Conservation (phyloP, 495 filamentous ascomycete species). For the Neurospora tetraspora region DNA sequence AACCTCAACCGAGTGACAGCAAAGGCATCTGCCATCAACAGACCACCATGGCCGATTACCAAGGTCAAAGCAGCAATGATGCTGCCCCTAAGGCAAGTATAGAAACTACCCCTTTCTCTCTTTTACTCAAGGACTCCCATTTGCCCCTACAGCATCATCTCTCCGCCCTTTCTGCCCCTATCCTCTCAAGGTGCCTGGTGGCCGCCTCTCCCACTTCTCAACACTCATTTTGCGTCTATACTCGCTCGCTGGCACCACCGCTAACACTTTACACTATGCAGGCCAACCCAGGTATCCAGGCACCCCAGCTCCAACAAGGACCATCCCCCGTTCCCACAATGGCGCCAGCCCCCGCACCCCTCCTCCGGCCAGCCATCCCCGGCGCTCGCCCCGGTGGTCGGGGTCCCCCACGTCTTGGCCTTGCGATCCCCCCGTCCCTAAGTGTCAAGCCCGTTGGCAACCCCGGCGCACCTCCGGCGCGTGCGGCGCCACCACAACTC, state of each 20-base stretch:
- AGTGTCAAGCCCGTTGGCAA: slow-evolving; percentile 59
- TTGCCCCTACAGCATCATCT: too few relatives aligned
- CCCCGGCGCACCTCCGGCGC: slow-evolving; percentile 28
- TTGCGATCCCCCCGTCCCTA: slow-evolving; percentile 79
- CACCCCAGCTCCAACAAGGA: slow-evolving; percentile 11
- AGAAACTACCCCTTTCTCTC: neutral
- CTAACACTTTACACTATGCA: slow-evolving; percentile 10
- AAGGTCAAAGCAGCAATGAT: slow-evolving; percentile 18
- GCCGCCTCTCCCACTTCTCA: neutral
- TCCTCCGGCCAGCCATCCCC: slow-evolving; percentile 75
- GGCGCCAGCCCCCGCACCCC: slow-evolving; percentile 61
- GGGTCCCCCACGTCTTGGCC: slow-evolving; percentile 67
- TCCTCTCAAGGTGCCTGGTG: neutral
- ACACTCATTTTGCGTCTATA: neutral
- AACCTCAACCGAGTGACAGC: neutral
- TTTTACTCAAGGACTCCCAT: neutral
- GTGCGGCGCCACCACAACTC: slow-evolving; percentile 58
- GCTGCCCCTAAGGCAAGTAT: slow-evolving; percentile 17
- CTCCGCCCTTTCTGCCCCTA: too few relatives aligned
- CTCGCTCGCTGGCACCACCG: neutral
- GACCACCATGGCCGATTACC: slow-evolving; percentile 12
- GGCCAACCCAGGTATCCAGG: slow-evolving; percentile 21
- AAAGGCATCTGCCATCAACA: slow-evolving; percentile 1
- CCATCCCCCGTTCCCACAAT: slow-evolving; percentile 47
- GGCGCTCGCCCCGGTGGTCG: slow-evolving; percentile 55